A percentile compares a stretch with the other conserved stretches of the same genome.
phyloP scores from a whole-genome alignment of 1,284 basidiomycete species.

The Cutaneotrichosporon sp. region DNA sequence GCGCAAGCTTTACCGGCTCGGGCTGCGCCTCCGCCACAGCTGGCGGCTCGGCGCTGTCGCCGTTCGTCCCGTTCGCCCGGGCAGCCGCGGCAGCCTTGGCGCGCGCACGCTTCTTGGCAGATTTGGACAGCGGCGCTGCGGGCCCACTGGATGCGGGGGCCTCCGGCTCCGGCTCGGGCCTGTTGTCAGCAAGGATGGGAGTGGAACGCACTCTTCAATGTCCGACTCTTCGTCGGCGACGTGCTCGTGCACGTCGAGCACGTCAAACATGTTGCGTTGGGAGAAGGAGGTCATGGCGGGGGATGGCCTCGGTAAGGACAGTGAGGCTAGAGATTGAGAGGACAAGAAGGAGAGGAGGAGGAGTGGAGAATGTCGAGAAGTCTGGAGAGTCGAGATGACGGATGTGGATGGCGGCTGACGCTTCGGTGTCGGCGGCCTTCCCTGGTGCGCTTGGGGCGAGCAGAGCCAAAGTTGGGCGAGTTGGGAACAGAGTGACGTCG shows the following conservation, averaged over 20 bases:
- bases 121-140: constrained; percentile 64
- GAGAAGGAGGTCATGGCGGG: constrained; percentile 22
- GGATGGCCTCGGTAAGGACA: not conserved
- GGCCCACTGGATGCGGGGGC: constrained; percentile 32
- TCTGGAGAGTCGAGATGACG: not conserved
- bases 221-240: constrained; percentile 26
- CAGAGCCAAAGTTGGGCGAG: not conserved
- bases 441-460: not conserved
- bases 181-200: not conserved
- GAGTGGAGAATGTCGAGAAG: not conserved
- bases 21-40: not conserved
- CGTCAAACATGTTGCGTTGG: constrained; percentile 62
- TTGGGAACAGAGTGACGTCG: not conserved
- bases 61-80: constrained; percentile 15
- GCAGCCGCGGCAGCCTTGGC: constrained; percentile 59
- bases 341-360: too few relatives aligned
- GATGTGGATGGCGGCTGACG: not conserved
- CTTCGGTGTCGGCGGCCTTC: not conserved
- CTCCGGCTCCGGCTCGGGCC: not conserved
- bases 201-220: constrained; percentile 17
- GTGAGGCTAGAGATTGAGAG: too few relatives aligned
- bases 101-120: constrained; percentile 68
- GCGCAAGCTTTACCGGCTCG: not conserved
- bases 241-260: constrained; percentile 62
- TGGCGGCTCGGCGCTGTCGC: constrained; percentile 7